phyloP scores from a whole-genome alignment of 1,284 basidiomycete genomes.

The Fomitopsis pinicola region DNA sequence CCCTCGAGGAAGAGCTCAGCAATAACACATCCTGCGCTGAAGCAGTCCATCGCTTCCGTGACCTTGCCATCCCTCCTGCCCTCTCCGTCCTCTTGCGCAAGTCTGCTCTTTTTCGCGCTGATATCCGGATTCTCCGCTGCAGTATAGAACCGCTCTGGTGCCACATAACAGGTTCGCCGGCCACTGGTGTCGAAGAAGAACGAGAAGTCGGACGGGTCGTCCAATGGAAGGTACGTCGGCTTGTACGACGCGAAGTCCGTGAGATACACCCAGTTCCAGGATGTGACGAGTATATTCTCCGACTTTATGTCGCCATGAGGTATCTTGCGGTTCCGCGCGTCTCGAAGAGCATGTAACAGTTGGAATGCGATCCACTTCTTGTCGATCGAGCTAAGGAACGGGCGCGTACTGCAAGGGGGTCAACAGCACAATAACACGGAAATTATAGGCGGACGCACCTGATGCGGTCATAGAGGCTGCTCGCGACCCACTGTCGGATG shows the following conservation, averaged over 20 bases:
- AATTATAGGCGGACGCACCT: conserved; percentile 55
- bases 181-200: conserved; percentile 98
- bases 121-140: conserved; percentile 67
- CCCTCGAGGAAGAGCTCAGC: conserved; percentile 97
- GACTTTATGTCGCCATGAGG: conserved; percentile 98
- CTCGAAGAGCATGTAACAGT: conserved; percentile 81
- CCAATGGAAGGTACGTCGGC: conserved; percentile 91
- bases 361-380: conserved; percentile 99
- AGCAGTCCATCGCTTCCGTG: conserved; percentile 97
- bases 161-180: conserved; percentile 91
- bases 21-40: conserved; percentile 93
- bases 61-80: conserved; percentile 72
- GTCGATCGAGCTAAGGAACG: conserved; percentile 88
- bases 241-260: conserved; percentile 98
- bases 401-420: conserved; percentile 71
- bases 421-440: not conserved
- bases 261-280: conserved; percentile 93
- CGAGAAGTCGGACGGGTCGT: conserved; percentile 97
- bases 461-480: conserved; percentile 95
- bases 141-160: conserved; percentile 94
- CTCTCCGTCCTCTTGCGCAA: conserved; percentile 40
- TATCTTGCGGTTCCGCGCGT: conserved; percentile 78
- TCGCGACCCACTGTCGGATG: conserved; percentile 92
- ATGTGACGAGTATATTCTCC: conserved; percentile 95
- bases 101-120: conserved; percentile 53